Percentiles rank a stretch among this genome's conserved stretches.
Conservation (phyloP, 2,329 filamentous ascomycete species). For the Aspergillus jensenii region DNA sequence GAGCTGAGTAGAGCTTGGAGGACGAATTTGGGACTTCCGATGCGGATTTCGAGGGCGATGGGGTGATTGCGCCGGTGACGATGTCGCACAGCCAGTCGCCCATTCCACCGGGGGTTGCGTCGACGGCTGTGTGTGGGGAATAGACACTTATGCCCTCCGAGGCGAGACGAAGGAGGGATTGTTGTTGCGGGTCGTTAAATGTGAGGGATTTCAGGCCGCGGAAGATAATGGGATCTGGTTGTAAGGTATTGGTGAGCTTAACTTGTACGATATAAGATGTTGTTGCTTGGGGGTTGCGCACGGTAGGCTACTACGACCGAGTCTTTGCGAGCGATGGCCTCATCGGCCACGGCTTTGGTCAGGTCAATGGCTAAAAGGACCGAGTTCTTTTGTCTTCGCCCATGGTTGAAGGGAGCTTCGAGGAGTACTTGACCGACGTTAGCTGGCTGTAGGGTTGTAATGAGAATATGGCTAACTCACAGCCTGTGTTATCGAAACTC, state of each 20-base stretch:
- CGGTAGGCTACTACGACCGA: constrained; percentile 88
- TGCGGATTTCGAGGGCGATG: constrained; percentile 1
- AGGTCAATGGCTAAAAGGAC: constrained; percentile 87
- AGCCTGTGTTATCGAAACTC: constrained; percentile 93
- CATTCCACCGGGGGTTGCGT: constrained; percentile 79
- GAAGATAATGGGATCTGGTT: constrained; percentile 90
- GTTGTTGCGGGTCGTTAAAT: constrained; percentile 79
- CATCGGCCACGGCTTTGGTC: constrained; percentile 82
- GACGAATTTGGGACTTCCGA: constrained; percentile 17
- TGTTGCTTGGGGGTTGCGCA: constrained; percentile 44
- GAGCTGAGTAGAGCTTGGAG: constrained; percentile 39
- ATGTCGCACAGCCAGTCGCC: constrained; percentile 94
- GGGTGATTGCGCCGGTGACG: constrained; percentile 56
- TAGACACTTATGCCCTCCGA: constrained; percentile 92
- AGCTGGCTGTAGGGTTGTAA: background rate
- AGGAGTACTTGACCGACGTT: constrained; percentile 56
- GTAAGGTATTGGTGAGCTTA: background rate
- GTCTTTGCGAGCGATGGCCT: constrained; percentile 75
- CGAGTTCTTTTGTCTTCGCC: constrained; percentile 60
- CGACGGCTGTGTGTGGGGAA: constrained; percentile 91
- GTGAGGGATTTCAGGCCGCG: constrained; percentile 86
- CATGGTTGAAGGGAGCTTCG: constrained; percentile 64
- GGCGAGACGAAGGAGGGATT: constrained; percentile 76
- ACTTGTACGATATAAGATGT: background rate
- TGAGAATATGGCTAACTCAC: constrained; percentile 38